Evolutionary conservation across 2,329 filamentous ascomycete genomes (phyloP).

Genomic region (Monosporascus sp.): DNA sequence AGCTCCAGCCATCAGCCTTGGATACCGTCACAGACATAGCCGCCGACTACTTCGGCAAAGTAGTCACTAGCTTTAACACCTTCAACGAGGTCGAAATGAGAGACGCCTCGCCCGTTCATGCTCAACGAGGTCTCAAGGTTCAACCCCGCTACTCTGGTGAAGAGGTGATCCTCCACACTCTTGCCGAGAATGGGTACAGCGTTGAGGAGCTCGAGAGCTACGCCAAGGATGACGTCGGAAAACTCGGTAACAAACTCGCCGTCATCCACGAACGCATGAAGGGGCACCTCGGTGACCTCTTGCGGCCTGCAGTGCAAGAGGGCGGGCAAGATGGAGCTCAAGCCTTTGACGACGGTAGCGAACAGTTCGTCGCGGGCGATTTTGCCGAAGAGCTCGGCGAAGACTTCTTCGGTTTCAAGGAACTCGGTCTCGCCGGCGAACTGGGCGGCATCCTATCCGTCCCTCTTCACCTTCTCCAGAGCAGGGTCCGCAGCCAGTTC

Average conservation of each 20-base stretch:
- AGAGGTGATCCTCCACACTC: slow-evolving; percentile 79
- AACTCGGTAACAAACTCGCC: slow-evolving; percentile 70
- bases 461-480: slow-evolving; percentile 88
- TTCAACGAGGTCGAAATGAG: slow-evolving; percentile 82
- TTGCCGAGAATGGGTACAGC: slow-evolving; percentile 79
- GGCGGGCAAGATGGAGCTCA: slow-evolving; percentile 73
- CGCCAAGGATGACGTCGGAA: slow-evolving; percentile 88
- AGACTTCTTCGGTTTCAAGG: slow-evolving; percentile 98
- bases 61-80: slow-evolving; percentile 71
- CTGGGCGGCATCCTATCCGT: slow-evolving; percentile 87
- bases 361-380: slow-evolving; percentile 93
- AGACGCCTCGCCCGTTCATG: slow-evolving; percentile 39
- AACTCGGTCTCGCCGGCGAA: slow-evolving; percentile 85
- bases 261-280: slow-evolving; percentile 95
- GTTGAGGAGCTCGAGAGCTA: slow-evolving; percentile 78
- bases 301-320: slow-evolving; percentile 82
- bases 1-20: slow-evolving; percentile 89
- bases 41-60: slow-evolving; percentile 81
- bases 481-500: slow-evolving; percentile 79
- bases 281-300: slow-evolving; percentile 81
- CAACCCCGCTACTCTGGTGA: slow-evolving; percentile 72
- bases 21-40: slow-evolving; percentile 88
- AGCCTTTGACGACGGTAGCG: slow-evolving; percentile 92
- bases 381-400: slow-evolving; percentile 97
- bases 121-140: slow-evolving; percentile 36